Base-by-base conservation (phyloP, 305 asterid species). In the Ilex paraguariensis region DNA sequence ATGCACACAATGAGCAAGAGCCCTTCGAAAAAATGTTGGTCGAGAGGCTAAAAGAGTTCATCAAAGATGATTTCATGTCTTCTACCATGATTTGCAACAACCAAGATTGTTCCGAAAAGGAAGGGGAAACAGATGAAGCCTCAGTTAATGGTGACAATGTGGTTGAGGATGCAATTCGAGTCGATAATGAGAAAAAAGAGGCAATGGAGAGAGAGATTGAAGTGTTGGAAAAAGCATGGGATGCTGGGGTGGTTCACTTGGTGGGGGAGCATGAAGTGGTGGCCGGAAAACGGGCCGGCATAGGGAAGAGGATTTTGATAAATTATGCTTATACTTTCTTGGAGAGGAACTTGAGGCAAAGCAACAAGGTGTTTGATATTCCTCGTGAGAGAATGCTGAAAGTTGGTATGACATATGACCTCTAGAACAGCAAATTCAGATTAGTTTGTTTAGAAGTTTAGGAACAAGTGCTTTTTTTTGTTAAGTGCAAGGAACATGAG, bases 341-440 rank as follows among this genome's bases (percentile, higher is more conserved):
- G 77, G 78, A 75, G 81, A 75, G 68, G 77, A 85, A 81, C 36
- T 54, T 83, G 75, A 83, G 91, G 70, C 88, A 85, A 50, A 72
- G 77, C 56, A 71, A 78, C 31, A 59, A 70, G 61, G 72, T 85
- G 39, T 76, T 79, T 56, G 84, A 77, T 54, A 83, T 85, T 56
- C 90, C 95, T 21, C 85, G 79, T 2, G 70, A 76, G 70, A 70
- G 80, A 36, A 82, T 87, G 95, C 83, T 84, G 53, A 84, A 84
- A 66, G 95, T 84, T 6, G 92, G 95, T 49, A 87, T 84, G 95
- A 78, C 72, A 0, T 83, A 74, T 63, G 77, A 80, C 44, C 75
- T 84, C 5, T 83, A 79, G 66, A 36, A 7, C 8, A 36, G 8
- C 54, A 50, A 44, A 12, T 6, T 48, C 13, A 10, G 13, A 10